These are phyloP conservation scores for Teunomyces stri DNA, from an alignment of 805 yeast species.

Conservation along the genomic window DNA sequence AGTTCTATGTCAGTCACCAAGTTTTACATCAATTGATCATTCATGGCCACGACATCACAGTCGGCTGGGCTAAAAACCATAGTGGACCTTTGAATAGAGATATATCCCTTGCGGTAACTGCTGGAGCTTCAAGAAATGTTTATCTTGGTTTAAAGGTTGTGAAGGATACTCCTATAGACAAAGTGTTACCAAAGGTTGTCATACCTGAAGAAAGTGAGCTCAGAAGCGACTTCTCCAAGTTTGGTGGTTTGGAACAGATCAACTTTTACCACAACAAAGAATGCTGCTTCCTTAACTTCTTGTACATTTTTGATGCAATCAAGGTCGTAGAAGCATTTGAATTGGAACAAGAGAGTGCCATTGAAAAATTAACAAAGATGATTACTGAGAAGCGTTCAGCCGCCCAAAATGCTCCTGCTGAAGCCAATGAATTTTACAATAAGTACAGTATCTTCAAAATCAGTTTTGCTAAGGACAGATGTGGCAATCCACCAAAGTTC, in stretches of 20 bases:
- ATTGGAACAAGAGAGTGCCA: constrained; percentile 10
- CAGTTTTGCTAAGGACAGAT: constrained; percentile 74
- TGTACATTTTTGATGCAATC: constrained; percentile 62
- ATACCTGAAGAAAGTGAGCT: constrained; percentile 26
- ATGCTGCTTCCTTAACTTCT: constrained; percentile 74
- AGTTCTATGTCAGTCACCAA: constrained; percentile 60
- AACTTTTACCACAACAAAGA: constrained; percentile 66
- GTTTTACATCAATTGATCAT: constrained; percentile 55
- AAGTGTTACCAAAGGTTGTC: neutral
- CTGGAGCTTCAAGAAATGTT: constrained; percentile 75
- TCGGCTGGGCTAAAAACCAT: constrained; percentile 71
- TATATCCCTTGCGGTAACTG: constrained; percentile 60
- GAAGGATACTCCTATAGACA: constrained; percentile 9
- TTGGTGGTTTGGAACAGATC: constrained; percentile 76
- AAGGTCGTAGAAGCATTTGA: constrained; percentile 60
- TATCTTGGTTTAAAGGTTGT: constrained; percentile 60
- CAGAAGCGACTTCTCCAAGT: constrained; percentile 57
- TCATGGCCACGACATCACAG: constrained; percentile 59
- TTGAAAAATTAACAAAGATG: constrained; percentile 49
- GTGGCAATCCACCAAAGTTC: constrained; percentile 70
- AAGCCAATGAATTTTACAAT: constrained; percentile 29
- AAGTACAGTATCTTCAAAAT: constrained; percentile 56
- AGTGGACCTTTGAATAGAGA: constrained; percentile 60
- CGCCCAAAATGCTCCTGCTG: constrained; percentile 29
- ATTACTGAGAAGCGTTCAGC: constrained; percentile 33